These are phyloP conservation scores for Wickerhamiella vanderwaltii DNA, from an alignment of 805 yeast genomes.

Conservation along the genomic window DNA sequence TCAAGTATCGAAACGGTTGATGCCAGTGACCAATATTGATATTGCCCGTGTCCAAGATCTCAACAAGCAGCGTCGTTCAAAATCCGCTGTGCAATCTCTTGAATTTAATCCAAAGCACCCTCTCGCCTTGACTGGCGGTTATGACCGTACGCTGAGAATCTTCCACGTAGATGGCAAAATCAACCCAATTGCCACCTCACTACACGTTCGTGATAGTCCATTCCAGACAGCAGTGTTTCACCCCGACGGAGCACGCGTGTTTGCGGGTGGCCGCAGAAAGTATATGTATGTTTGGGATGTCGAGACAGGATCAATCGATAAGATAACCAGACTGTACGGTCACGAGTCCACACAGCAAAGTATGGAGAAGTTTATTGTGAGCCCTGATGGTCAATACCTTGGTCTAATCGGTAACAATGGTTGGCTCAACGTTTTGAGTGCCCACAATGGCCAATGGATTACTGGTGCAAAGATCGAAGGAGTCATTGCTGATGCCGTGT, in stretches of 20 bases:
- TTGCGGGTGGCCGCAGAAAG: conserved; percentile 83
- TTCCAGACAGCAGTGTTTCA: conserved; percentile 64
- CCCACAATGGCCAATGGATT: conserved; percentile 73
- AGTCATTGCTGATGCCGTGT: conserved; percentile 65
- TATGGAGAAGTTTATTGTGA: conserved; percentile 66
- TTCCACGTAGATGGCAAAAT: conserved; percentile 82
- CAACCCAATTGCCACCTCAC: conserved; percentile 70
- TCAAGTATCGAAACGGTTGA: conserved; percentile 33
- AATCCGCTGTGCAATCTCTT: conserved; percentile 72
- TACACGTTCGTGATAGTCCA: conserved; percentile 69
- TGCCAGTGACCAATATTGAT: conserved; percentile 60
- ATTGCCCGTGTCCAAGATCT: conserved; percentile 83
- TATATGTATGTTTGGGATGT: conserved; percentile 91
- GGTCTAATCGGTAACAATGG: conserved; percentile 80
- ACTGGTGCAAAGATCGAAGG: conserved; percentile 87
- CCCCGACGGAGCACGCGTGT: conserved; percentile 41
- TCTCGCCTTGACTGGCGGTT: conserved; percentile 78
- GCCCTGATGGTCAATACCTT: conserved; percentile 58
- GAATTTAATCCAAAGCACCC: conserved; percentile 81
- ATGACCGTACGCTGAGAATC: conserved; percentile 74
- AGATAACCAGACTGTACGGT: conserved; percentile 81
- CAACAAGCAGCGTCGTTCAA: conserved; percentile 53
- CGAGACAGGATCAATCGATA: conserved; percentile 60
- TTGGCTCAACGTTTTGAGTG: conserved; percentile 73
- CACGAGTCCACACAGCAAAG: conserved; percentile 75